Conservation (phyloP, 1,284 basidiomycete species). For the Microbotryum silenes-acaulis region DNA sequence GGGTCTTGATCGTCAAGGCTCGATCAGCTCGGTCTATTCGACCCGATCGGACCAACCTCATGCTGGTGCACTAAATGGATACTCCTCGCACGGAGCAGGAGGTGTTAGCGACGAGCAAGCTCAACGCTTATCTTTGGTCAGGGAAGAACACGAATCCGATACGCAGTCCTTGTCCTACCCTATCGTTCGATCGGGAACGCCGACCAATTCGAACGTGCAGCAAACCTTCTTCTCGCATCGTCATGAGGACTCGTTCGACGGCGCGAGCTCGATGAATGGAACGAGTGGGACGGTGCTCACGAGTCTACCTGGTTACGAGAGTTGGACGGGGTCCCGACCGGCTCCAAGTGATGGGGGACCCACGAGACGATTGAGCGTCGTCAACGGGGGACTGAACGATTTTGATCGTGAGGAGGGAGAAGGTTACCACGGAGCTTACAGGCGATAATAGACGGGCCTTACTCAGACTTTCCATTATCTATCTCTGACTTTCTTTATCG, state of each 20-base stretch:
- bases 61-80: too few relatives aligned
- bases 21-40: too few relatives aligned
- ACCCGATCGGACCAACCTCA: too few relatives aligned
- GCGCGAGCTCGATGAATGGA: background rate
- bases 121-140: too few relatives aligned
- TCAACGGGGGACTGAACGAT: slow-evolving; percentile 15
- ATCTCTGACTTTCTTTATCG: too few relatives aligned
- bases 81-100: too few relatives aligned
- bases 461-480: too few relatives aligned
- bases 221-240: slow-evolving; percentile 23
- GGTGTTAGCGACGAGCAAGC: too few relatives aligned
- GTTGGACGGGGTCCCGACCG: background rate
- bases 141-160: too few relatives aligned
- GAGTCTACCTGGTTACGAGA: slow-evolving; percentile 5
- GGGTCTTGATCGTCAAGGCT: too few relatives aligned
- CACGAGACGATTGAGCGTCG: slow-evolving; percentile 18
- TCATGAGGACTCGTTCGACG: background rate
- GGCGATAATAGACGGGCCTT: too few relatives aligned
- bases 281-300: background rate
- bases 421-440: background rate
- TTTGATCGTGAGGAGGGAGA: background rate
- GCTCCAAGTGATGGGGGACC: slow-evolving; percentile 2
- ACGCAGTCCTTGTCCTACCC: background rate
- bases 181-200: slow-evolving; percentile 25
- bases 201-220: slow-evolving; percentile 31